Percentiles rank a stretch among this genome's conserved stretches.
phyloP scores from a whole-genome alignment of 169 alveolate species.

The Cryptosporidium viatorum region DNA sequence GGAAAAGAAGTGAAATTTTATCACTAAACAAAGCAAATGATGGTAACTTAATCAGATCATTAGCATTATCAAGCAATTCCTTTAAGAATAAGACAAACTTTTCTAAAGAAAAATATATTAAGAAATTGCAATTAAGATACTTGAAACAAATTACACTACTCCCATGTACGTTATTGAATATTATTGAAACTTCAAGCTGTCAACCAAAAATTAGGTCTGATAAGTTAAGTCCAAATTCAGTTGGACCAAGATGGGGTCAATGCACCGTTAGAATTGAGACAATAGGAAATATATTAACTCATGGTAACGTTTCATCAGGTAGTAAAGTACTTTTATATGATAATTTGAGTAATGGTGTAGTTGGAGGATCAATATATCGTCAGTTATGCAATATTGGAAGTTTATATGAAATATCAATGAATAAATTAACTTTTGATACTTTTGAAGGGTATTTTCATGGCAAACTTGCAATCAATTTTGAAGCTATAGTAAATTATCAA shows the following conservation, averaged over 20 bases:
- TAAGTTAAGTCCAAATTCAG: constrained; percentile 53
- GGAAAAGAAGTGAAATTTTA: constrained; percentile 45
- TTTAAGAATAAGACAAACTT: constrained; percentile 59
- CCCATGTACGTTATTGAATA: constrained; percentile 33
- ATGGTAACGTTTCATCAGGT: constrained; percentile 26
- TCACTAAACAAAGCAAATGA: constrained; percentile 36
- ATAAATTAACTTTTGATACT: constrained; percentile 60
- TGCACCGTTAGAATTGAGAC: constrained; percentile 69
- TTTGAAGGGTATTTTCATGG: constrained; percentile 54
- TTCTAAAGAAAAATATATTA: constrained; percentile 65
- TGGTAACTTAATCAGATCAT: constrained; percentile 15
- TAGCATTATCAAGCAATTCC: constrained; percentile 45
- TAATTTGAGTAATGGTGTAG: constrained; percentile 55
- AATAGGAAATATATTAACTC: constrained; percentile 69
- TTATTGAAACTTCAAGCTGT: constrained; percentile 67
- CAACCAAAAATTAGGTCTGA: constrained; percentile 46
- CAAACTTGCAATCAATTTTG: constrained; percentile 47
- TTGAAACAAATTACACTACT: constrained; percentile 29
- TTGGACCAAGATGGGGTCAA: constrained; percentile 76
- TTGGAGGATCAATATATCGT: constrained; percentile 73
- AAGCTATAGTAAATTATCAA: constrained; percentile 23
- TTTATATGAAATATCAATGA: constrained; percentile 52
- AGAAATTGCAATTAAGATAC: constrained; percentile 55
- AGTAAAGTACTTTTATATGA: constrained; percentile 56
- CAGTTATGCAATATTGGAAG: constrained; percentile 37